Base-by-base conservation (phyloP, 2,329 filamentous ascomycete genomes). In the Colletotrichum higginsianum region DNA sequence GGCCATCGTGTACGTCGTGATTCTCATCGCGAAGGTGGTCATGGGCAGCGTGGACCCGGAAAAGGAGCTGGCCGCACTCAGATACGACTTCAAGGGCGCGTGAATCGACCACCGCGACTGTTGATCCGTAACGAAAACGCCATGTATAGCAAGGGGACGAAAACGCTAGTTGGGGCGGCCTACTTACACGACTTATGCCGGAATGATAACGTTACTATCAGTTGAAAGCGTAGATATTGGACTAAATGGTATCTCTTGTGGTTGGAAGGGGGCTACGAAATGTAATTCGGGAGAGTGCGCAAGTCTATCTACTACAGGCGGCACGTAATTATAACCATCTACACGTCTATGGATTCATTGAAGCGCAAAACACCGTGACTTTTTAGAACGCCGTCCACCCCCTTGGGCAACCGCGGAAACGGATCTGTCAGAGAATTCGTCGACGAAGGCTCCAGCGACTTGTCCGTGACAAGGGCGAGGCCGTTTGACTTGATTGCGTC, bases 401-500 rank as follows among this genome's bases (percentile, higher is more conserved):
- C 94, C 74, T 94, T 91, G 1, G 93, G 93, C 77, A 94, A 86
- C 75, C 89, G 85, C 60, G 87, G 85, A 78, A 90, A 90, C 15
- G 86, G 83, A 80, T 89, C 85, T 74, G 79, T 79, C 77, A 84
- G 77, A 56, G 83, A 84, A 77, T 64, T 82, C 77, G 74, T 80
- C 79, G 73, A 79, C 71, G 60, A 84, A 80, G 16, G 82, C 74
- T 92, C 89, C 68, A 90, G 88, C 6, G 93, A 94, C 75, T 93
- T 94, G 80, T 99, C 96, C 62, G 94, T 93, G 18, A 99, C 95
- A 47, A 99, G 88, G 6, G 97, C 96, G 61, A 99, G 87, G 35
- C 96, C 96, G 60, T 97, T 93, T 35, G 95, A 94, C 82, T 98
- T 98, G 84, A 99, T 96, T 2, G 95, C 94, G 75, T 97, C 94